Percentiles rank a stretch among this genome's conserved stretches.
These are phyloP conservation scores for Stachybotrys chlorohalonatus DNA, from an alignment of 2,329 filamentous ascomycete species.

Conservation along the genomic window DNA sequence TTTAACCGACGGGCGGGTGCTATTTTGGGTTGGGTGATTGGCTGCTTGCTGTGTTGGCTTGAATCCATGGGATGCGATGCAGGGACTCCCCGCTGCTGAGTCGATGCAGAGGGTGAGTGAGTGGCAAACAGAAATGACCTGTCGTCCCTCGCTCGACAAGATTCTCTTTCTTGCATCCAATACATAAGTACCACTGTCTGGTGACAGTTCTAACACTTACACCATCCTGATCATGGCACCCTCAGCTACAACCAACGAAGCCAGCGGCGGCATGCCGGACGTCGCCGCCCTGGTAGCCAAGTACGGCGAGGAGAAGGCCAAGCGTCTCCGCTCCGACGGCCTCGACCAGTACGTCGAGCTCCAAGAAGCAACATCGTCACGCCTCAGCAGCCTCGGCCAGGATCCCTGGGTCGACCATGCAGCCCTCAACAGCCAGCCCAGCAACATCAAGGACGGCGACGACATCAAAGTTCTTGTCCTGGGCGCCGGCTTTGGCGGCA, in stretches of 20 bases:
- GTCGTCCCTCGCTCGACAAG: too few species aligned
- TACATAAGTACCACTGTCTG: too few species aligned
- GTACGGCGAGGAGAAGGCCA: slow-evolving; percentile 24
- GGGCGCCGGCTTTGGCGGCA: slow-evolving; percentile 24
- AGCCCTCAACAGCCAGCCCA: slow-evolving; percentile 13
- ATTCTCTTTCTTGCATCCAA: too few species aligned
- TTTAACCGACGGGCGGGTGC: too few species aligned
- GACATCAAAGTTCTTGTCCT: slow-evolving; percentile 15
- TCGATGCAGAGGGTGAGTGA: too few species aligned
- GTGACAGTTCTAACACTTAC: neutral
- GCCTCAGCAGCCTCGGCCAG: slow-evolving; percentile 13
- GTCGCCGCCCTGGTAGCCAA: slow-evolving; percentile 7
- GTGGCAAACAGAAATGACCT: too few species aligned
- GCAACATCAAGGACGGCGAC: slow-evolving; percentile 11
- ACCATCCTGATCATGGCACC: neutral
- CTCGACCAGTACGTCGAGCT: slow-evolving; percentile 21
- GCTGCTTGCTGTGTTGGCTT: too few species aligned
- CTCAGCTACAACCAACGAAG: neutral
- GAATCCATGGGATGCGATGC: too few species aligned
- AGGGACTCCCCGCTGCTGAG: too few species aligned
- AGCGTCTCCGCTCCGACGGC: slow-evolving; percentile 22
- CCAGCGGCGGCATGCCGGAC: neutral
- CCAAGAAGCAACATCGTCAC: slow-evolving; percentile 2
- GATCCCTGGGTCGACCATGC: slow-evolving; percentile 27
- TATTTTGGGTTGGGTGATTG: too few species aligned